Evolutionary conservation across 345 rosid genomes (phyloP).

Genomic region (Sisymbrium irio): DNA sequence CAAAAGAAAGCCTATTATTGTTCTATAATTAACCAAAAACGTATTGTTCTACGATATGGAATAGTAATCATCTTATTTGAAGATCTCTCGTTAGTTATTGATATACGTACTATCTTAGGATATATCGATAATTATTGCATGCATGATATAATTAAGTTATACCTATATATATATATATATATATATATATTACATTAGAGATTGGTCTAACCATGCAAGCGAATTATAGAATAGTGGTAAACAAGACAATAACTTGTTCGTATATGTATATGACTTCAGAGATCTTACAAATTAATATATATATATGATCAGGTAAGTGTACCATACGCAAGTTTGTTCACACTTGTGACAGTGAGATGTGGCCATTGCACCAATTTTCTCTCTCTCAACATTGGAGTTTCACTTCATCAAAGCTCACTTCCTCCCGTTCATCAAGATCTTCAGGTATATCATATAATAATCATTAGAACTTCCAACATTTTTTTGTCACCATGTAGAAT

Average conservation of each 20-base stretch:
- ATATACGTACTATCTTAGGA: neutral
- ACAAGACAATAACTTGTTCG: neutral
- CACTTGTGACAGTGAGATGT: constrained; percentile 87
- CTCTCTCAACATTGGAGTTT: constrained; percentile 73
- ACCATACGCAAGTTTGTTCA: constrained; percentile 65
- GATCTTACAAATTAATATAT: neutral
- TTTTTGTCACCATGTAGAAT: neutral
- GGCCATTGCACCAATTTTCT: constrained; percentile 92
- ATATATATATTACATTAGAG: neutral
- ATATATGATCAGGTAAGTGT: constrained; percentile 72
- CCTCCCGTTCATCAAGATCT: constrained; percentile 54
- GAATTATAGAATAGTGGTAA: neutral
- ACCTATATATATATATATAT: no score
- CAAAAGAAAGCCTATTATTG: neutral
- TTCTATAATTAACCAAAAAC: neutral
- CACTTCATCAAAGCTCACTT: constrained; percentile 46
- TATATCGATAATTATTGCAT: constrained; percentile 4
- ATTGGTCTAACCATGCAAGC: neutral
- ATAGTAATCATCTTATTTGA: neutral
- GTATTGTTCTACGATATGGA: neutral
- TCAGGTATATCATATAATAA: constrained; percentile 41
- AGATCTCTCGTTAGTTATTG: neutral
- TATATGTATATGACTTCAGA: neutral
- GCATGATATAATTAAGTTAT: neutral
- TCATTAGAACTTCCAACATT: neutral